These are phyloP conservation scores for Cylindricascospora bacillispora DNA, from an alignment of 1,139 yeast genomes.

Conservation along the genomic window DNA sequence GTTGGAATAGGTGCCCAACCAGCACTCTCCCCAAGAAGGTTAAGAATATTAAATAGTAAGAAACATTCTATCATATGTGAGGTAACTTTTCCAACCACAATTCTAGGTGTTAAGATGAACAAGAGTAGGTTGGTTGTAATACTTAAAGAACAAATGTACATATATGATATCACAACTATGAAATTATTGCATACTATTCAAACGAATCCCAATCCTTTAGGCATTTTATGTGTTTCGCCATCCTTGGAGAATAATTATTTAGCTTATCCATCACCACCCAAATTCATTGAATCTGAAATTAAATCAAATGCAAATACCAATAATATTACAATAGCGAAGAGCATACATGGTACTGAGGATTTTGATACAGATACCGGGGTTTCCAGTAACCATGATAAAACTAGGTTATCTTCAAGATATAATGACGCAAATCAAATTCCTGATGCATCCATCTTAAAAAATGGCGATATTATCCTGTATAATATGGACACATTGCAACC, in stretches of 20 bases:
- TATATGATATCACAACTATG: conserved; percentile 84
- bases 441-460: conserved; percentile 28
- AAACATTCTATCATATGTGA: conserved; percentile 63
- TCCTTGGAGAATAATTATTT: conserved; percentile 49
- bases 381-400: background rate
- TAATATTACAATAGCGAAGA: conserved; percentile 11
- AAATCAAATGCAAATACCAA: conserved; percentile 21
- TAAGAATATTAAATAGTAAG: conserved; percentile 74
- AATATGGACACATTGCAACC: conserved; percentile 73
- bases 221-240: conserved; percentile 51
- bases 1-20: conserved; percentile 85
- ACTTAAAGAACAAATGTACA: conserved; percentile 73
- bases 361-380: background rate
- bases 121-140: conserved; percentile 62
- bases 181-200: conserved; percentile 79
- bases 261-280: conserved; percentile 77
- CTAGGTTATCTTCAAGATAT: background rate
- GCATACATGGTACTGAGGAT: conserved; percentile 3
- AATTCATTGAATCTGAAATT: conserved; percentile 22
- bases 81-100: conserved; percentile 75
- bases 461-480: conserved; percentile 84
- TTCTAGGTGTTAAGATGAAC: conserved; percentile 67
- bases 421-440: conserved; percentile 2
- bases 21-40: conserved; percentile 62
- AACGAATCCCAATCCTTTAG: conserved; percentile 55